Conservation (phyloP, 371 early-diverging fungal genomes). For the Dipsacomyces acuminosporus region DNA sequence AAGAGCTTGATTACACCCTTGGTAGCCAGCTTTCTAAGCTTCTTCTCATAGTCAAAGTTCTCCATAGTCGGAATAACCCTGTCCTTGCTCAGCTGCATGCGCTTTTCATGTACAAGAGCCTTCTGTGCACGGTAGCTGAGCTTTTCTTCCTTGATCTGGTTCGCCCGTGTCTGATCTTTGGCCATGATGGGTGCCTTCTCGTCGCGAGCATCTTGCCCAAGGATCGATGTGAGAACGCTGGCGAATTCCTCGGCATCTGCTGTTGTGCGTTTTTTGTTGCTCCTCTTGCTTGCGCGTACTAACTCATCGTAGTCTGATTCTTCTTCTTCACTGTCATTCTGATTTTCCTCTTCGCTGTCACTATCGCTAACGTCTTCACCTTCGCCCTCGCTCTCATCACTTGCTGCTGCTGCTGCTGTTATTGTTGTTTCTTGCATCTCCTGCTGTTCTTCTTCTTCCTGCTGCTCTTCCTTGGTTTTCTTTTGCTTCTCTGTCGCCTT, state of each 20-base stretch:
- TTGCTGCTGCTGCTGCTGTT: too few species aligned
- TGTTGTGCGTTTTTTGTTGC: slow-evolving; percentile 12
- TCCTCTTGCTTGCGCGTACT: slow-evolving; percentile 19
- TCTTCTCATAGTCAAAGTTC: slow-evolving; percentile 29
- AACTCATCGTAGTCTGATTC: slow-evolving; percentile 36
- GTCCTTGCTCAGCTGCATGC: slow-evolving; percentile 21
- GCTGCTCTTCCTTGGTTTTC: neutral
- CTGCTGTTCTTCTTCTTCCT: too few species aligned
- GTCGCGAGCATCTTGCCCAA: slow-evolving; percentile 13
- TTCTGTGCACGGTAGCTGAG: slow-evolving; percentile 32
- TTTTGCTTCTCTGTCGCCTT: neutral
- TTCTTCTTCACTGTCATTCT: slow-evolving; percentile 15
- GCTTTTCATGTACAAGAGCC: slow-evolving; percentile 23
- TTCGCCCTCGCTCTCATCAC: neutral
- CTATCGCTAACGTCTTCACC: slow-evolving; percentile 3
- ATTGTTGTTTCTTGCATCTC: too few species aligned
- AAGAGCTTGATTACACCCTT: slow-evolving; percentile 41
- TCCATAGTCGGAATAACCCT: slow-evolving; percentile 24
- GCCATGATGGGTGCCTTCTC: slow-evolving; percentile 35
- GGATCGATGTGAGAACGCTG: slow-evolving; percentile 23
- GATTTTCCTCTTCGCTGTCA: slow-evolving; percentile 9
- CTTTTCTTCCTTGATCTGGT: slow-evolving; percentile 30
- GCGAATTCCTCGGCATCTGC: slow-evolving; percentile 35
- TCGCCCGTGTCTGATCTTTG: slow-evolving; percentile 31
- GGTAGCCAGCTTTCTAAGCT: slow-evolving; percentile 34